Conservation (phyloP, 352 stramenopile genomes). For the Phytophthora idaei region DNA sequence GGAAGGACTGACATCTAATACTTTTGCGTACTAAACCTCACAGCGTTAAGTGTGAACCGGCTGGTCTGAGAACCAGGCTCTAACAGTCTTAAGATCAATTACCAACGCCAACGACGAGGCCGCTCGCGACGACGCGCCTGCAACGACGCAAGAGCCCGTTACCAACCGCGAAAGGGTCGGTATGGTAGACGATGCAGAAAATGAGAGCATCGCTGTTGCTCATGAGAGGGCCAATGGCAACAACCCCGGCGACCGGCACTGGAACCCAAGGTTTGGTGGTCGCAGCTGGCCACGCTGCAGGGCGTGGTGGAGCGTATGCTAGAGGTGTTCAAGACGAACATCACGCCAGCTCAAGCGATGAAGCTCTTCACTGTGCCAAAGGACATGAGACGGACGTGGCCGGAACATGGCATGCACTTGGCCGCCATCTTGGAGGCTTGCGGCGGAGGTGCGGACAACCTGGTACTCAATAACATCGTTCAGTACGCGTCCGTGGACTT, state of each 20-base stretch:
- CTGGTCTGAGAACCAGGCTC: not conserved
- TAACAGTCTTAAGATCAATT: not conserved
- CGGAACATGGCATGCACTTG: not conserved
- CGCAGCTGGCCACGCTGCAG: too few relatives aligned
- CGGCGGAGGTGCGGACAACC: not conserved
- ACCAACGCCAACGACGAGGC: not conserved
- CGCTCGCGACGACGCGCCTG: not conserved
- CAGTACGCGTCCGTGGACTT: not conserved
- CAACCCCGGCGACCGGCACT: too few relatives aligned
- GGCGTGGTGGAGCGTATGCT: too few relatives aligned
- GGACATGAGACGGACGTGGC: not conserved
- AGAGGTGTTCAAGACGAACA: too few relatives aligned
- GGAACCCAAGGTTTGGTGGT: too few relatives aligned
- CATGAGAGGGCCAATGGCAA: too few relatives aligned
- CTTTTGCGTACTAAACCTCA: too few relatives aligned
- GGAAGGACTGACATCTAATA: too few relatives aligned
- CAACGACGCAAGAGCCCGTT: not conserved
- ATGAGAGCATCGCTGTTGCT: too few relatives aligned
- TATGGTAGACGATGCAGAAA: too few relatives aligned
- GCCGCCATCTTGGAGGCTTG: not conserved
- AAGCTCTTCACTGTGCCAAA: not conserved
- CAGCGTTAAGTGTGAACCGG: too few relatives aligned
- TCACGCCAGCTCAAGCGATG: not conserved
- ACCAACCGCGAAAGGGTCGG: not conserved
- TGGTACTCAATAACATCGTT: not conserved